Evolutionary conservation across 257 asterid species (phyloP).

Genomic region (Primulina huaijiensis): DNA sequence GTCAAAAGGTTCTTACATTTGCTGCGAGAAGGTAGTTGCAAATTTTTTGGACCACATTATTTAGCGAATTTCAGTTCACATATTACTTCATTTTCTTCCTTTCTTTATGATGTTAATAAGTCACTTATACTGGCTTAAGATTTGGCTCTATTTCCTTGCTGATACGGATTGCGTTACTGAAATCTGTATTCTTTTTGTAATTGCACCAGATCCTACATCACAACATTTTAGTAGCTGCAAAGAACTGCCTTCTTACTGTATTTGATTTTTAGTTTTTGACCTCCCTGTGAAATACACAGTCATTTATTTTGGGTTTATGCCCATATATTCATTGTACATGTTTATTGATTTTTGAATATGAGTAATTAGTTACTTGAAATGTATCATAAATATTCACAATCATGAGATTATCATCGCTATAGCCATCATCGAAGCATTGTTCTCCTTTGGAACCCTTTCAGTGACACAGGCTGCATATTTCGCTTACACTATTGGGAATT

Average conservation of each 20-base stretch:
- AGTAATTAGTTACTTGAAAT: constrained; percentile 14
- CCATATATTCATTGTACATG: constrained; percentile 13
- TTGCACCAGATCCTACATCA: neutral
- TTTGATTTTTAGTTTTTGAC: constrained; percentile 8
- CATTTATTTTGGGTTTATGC: constrained; percentile 19
- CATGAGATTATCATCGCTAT: constrained; percentile 16
- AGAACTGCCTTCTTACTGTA: neutral
- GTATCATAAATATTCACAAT: constrained; percentile 20
- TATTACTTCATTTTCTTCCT: constrained; percentile 10
- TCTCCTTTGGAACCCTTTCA: constrained; percentile 20
- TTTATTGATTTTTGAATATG: neutral
- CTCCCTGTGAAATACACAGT: neutral
- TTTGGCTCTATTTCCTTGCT: constrained; percentile 18
- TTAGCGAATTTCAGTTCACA: constrained; percentile 15
- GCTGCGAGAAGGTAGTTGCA: constrained; percentile 86
- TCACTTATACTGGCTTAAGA: constrained; percentile 6
- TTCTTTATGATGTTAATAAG: neutral
- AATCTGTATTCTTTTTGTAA: neutral
- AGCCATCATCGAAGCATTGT: constrained; percentile 12
- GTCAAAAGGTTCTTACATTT: constrained; percentile 89
- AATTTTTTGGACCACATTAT: constrained; percentile 19
- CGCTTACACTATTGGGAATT: constrained; percentile 23
- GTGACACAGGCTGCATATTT: constrained; percentile 19
- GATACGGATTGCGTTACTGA: constrained; percentile 1
- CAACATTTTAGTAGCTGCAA: neutral